Base-by-base conservation (phyloP, 192 early-diverging fungal genomes). In the Coemansia sp. region DNA sequence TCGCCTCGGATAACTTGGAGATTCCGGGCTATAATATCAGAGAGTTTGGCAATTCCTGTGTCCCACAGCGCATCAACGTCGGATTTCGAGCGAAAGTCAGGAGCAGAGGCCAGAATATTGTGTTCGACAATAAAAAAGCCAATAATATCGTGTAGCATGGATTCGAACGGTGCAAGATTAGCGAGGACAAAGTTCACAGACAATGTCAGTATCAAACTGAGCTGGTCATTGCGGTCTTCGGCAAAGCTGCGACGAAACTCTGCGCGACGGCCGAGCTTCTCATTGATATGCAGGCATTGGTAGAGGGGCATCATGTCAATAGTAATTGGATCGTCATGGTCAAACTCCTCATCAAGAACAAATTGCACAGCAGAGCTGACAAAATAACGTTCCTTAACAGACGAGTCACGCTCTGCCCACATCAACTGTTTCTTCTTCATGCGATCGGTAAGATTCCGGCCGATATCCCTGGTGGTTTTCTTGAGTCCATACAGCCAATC, bases 81-180 rank as follows among this genome's bases (percentile, higher is more conserved):
- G 14, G 85, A 67, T 56, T 89, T 87, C 19, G 93, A 92, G 59
- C 96, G 85, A 68, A 98, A 98, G 59, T 97, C 89, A 22, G 84
- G 86, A 3, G 94, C 96, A 6, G 93, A 90, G 55, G 90, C 88
- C 34, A 96, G 66, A 54, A 99, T 89, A 28, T 88, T 85, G 47
- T 93, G 88, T 66, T 99, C 97, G 0, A 99, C 89, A 27, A 97
- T 88, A 68, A 99, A 99, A 65, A 98, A 99, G 14, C 97, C 97
- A 16, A 93, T 90, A 58, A 97, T 87, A 47, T 99, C 94, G 58
- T 92, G 86, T 38, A 99, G 76, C 55, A 93, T 87, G 3, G 24
- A 80, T 83, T 58, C 81, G 63, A 41, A 92, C 58, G 70, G 87
- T n/a, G 21, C 82, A 38, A 86, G 88, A 41, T 86, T 82, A 41